Conservation (phyloP, 495 filamentous ascomycete species). For the Tuber borchii region DNA sequence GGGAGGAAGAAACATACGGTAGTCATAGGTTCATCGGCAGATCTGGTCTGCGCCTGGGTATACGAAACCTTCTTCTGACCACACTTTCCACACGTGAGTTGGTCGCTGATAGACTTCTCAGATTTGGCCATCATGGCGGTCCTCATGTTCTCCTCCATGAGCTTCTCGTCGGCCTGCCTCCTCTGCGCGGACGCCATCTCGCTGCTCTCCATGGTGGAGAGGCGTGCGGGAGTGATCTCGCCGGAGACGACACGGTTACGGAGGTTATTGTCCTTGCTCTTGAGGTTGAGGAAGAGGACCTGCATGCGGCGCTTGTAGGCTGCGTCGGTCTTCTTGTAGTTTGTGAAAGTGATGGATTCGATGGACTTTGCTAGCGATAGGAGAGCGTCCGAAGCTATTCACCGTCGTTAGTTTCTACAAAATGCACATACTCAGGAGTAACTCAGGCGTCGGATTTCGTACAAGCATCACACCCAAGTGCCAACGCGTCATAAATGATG, state of each 20-base stretch:
- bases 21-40: conserved; percentile 87
- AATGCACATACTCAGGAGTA: neutral
- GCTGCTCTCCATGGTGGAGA: conserved; percentile 58
- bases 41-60: conserved; percentile 89
- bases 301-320: conserved; percentile 80
- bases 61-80: conserved; percentile 89
- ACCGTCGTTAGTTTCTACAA: neutral
- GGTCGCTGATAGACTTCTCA: conserved; percentile 78
- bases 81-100: conserved; percentile 81
- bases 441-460: conserved; percentile 21
- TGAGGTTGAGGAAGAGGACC: conserved; percentile 85
- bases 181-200: conserved; percentile 73
- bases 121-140: conserved; percentile 85
- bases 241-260: conserved; percentile 66
- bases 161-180: conserved; percentile 57
- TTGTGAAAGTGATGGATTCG: conserved; percentile 66
- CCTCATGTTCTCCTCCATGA: conserved; percentile 88
- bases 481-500: conserved; percentile 82
- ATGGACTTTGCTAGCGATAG: conserved; percentile 57
- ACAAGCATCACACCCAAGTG: conserved; percentile 54
- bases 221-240: conserved; percentile 60
- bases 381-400: conserved; percentile 45
- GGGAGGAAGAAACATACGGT: conserved; percentile 44
- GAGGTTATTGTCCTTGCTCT: conserved; percentile 80
- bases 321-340: conserved; percentile 58